phyloP scores from a whole-genome alignment of 805 yeast genomes.

The Candida nemodendra region DNA sequence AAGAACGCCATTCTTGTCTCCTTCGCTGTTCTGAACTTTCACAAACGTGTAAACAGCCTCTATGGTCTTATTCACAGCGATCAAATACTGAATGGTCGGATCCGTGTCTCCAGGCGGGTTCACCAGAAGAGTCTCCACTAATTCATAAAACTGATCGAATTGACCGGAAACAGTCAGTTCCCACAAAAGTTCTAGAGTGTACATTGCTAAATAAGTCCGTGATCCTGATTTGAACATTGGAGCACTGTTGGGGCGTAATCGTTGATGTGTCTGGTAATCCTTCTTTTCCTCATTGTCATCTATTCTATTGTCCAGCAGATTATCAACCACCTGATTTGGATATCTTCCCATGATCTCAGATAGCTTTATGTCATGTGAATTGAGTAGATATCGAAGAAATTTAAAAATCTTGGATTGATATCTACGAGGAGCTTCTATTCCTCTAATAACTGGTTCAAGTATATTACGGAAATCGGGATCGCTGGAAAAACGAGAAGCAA shows the following conservation, averaged over 20 bases:
- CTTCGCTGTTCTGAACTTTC: slow-evolving; percentile 5
- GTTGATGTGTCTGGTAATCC: slow-evolving; percentile 9
- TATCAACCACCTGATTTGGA: slow-evolving; percentile 21
- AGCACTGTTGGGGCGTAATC: slow-evolving; percentile 10
- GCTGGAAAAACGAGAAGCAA: not conserved
- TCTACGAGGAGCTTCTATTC: slow-evolving; percentile 2
- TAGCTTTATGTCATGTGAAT: slow-evolving; percentile 11
- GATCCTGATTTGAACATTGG: slow-evolving; percentile 33
- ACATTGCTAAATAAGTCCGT: slow-evolving; percentile 39
- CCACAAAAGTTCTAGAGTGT: slow-evolving; percentile 43
- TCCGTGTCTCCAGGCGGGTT: slow-evolving; percentile 43
- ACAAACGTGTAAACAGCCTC: slow-evolving; percentile 18
- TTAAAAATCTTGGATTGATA: slow-evolving; percentile 16
- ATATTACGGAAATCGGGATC: not conserved
- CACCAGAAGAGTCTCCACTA: slow-evolving; percentile 37
- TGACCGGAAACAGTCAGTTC: slow-evolving; percentile 37
- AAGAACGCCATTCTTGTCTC: slow-evolving; percentile 1
- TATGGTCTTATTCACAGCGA: slow-evolving; percentile 24
- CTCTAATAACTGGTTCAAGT: slow-evolving; percentile 1
- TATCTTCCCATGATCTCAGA: slow-evolving; percentile 13
- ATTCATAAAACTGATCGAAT: slow-evolving; percentile 34
- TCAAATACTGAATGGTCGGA: slow-evolving; percentile 39
- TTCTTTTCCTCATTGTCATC: slow-evolving; percentile 11
- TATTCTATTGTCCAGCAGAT: slow-evolving; percentile 8
- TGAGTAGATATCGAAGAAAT: slow-evolving; percentile 18